Evolutionary conservation across 352 stramenopile species (phyloP).

Genomic region (Phytophthora pluvialis): DNA sequence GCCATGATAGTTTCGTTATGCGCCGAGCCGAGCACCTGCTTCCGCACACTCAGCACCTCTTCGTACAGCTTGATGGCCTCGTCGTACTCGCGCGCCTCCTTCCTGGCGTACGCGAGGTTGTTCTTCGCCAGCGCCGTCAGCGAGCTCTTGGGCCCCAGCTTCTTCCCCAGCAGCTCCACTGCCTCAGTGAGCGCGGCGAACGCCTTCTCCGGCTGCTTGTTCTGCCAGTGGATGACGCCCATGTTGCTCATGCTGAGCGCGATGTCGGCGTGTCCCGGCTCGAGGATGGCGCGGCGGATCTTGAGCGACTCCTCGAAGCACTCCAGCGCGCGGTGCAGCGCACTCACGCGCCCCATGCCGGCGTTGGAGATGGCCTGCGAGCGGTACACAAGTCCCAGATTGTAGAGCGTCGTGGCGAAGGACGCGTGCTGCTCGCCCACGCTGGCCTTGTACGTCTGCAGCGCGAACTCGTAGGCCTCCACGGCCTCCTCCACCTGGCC

Average conservation of each 20-base stretch:
- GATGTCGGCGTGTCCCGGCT: conserved; percentile 79
- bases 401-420: conserved; percentile 86
- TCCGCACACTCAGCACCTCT: conserved; percentile 67
- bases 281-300: conserved; percentile 71
- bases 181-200: conserved; percentile 69
- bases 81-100: conserved; percentile 75
- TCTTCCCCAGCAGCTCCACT: conserved; percentile 61
- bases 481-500: conserved; percentile 77
- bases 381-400: conserved; percentile 80
- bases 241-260: conserved; percentile 85
- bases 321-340: conserved; percentile 71
- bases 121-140: conserved; percentile 85
- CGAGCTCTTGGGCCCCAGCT: conserved; percentile 59
- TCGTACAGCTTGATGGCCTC: conserved; percentile 73
- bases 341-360: conserved; percentile 74
- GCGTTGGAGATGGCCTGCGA: conserved; percentile 56
- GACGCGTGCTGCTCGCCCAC: conserved; percentile 85
- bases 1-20: conserved; percentile 89
- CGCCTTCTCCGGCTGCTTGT: conserved; percentile 77
- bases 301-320: conserved; percentile 85
- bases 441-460: conserved; percentile 82
- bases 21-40: conserved; percentile 59
- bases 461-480: conserved; percentile 81
- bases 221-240: conserved; percentile 83
- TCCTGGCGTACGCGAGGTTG: conserved; percentile 84